These are phyloP conservation scores for Taphrina wiesneri DNA, from an alignment of 1,139 yeast species.

Conservation along the genomic window DNA sequence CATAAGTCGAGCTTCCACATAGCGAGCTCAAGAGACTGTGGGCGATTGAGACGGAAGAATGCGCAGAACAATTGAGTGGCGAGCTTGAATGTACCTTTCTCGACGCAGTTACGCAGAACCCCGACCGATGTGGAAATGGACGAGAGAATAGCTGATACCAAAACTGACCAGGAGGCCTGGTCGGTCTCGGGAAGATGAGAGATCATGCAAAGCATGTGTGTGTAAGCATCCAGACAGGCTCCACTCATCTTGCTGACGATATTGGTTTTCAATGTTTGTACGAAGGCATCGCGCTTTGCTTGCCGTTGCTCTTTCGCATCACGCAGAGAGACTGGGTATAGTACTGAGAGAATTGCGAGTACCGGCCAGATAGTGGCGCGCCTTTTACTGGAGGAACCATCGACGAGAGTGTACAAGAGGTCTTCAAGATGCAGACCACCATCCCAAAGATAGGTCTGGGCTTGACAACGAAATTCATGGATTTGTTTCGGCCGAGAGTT, in stretches of 20 bases:
- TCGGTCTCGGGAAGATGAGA: neutral
- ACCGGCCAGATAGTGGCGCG: slow-evolving; percentile 11
- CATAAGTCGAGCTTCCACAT: neutral
- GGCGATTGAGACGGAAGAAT: slow-evolving; percentile 1
- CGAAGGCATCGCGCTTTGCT: neutral
- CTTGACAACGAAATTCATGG: neutral
- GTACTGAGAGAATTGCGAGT: neutral
- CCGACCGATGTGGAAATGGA: neutral
- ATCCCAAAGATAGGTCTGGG: neutral
- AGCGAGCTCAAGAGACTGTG: slow-evolving; percentile 2
- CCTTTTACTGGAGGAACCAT: neutral
- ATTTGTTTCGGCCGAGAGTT: neutral
- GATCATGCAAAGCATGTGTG: neutral
- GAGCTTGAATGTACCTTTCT: slow-evolving; percentile 12
- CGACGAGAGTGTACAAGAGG: neutral
- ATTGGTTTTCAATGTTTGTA: neutral
- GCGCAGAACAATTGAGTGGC: slow-evolving; percentile 4
- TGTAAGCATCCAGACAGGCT: neutral
- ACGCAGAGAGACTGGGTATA: neutral
- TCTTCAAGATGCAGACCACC: neutral
- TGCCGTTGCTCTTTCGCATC: neutral
- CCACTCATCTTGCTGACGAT: neutral
- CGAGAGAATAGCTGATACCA: neutral
- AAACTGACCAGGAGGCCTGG: neutral
- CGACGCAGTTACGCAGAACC: slow-evolving; percentile 12